Conservation (phyloP, 2,329 filamentous ascomycete species). For the Catunica adiposa region DNA sequence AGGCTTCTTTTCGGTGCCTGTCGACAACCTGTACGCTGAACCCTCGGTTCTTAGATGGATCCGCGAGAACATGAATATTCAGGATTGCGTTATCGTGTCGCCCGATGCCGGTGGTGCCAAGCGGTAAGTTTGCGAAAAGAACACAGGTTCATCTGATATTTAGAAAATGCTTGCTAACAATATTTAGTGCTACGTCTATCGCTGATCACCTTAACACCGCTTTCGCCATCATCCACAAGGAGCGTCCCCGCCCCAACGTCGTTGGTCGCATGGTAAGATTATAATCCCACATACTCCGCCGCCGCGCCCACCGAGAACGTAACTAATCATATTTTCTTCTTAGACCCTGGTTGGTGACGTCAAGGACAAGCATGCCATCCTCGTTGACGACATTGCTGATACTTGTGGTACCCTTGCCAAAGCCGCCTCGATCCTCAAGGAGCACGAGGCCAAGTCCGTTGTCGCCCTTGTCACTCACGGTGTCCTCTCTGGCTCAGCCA, state of each 20-base stretch:
- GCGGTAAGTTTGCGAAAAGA: slow-evolving; percentile 25
- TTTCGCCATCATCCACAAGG: slow-evolving; percentile 94
- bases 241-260: slow-evolving; percentile 70
- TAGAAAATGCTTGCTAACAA: neutral
- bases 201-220: slow-evolving; percentile 79
- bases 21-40: slow-evolving; percentile 76
- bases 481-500: slow-evolving; percentile 75
- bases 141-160: too few relatives aligned
- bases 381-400: slow-evolving; percentile 96
- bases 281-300: neutral
- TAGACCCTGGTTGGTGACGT: slow-evolving; percentile 72
- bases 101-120: slow-evolving; percentile 92
- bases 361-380: slow-evolving; percentile 75
- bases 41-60: slow-evolving; percentile 88
- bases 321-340: neutral
- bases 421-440: slow-evolving; percentile 74
- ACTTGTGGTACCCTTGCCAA: slow-evolving; percentile 66
- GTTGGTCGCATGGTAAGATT: slow-evolving; percentile 61
- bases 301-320: neutral
- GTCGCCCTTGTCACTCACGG: slow-evolving; percentile 93
- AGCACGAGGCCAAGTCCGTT: slow-evolving; percentile 72
- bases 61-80: slow-evolving; percentile 61
- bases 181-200: slow-evolving; percentile 56
- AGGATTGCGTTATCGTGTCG: slow-evolving; percentile 83
- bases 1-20: slow-evolving; percentile 78